Conservation (phyloP, 2,329 filamentous ascomycete genomes). For the Colletotrichum filicis region DNA sequence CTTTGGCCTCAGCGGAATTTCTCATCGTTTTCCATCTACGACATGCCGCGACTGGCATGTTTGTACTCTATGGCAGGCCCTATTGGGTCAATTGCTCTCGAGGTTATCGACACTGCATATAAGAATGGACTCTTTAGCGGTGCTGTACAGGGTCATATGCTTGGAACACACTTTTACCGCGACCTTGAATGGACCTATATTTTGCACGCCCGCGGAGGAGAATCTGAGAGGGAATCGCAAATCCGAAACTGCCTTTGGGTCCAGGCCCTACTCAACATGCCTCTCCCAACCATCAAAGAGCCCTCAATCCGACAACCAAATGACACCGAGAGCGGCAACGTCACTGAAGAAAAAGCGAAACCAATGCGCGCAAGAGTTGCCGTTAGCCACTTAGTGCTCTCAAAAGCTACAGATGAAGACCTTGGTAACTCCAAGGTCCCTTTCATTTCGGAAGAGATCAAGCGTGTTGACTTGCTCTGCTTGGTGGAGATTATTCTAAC, state of each 20-base stretch:
- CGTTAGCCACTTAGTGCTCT: not conserved
- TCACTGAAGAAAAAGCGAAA: not conserved
- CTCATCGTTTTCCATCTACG: constrained; percentile 15
- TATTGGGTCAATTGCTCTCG: constrained; percentile 35
- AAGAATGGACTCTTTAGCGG: not conserved
- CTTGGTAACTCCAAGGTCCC: not conserved
- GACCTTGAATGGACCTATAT: not conserved
- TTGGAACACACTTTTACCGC: not conserved
- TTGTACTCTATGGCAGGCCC: constrained; percentile 39
- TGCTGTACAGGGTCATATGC: not conserved
- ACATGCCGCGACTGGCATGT: constrained; percentile 20
- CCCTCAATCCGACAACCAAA: not conserved
- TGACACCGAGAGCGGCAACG: not conserved
- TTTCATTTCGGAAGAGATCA: not conserved
- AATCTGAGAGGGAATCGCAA: constrained; percentile 12
- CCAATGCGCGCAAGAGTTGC: not conserved
- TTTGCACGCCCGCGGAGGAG: not conserved
- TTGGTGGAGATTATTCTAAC: not conserved
- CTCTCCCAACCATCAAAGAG: not conserved
- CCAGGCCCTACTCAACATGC: constrained; percentile 21
- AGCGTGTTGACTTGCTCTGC: not conserved
- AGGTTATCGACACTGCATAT: not conserved
- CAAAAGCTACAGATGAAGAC: not conserved
- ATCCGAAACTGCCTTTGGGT: constrained; percentile 37
- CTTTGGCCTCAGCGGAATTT: constrained; percentile 38